Evolutionary conservation across 352 stramenopile species (phyloP), one percentile per base, ranked within the genome.

Genomic region (Paralagenidium karlingii): DNA sequence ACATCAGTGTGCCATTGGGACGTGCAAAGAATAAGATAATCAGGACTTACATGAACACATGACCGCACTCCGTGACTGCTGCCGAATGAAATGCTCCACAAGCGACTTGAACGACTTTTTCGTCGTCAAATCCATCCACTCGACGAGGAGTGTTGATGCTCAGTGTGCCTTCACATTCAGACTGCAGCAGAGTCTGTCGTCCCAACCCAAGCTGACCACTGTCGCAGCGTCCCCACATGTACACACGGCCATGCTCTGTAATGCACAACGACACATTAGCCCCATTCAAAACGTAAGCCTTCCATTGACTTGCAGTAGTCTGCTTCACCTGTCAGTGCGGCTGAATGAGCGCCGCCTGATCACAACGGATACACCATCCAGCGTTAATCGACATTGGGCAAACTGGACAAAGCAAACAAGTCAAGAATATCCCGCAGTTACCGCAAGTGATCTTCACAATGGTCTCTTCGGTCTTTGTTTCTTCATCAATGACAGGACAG

Each of bases 31-130:
- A 36, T 13, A 6, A 18, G 7, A n/a, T 34, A 9, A 12, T 19
- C 31, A 49, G 32, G 43, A n/a, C n/a, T n/a, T n/a, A n/a, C n/a
- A 84, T 80, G 63, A 73, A 90, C 7, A 90, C 63, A 12, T 46
- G 45, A 19, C 73, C 76, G 5, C 65, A 58, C 8, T 78, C 68
- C 2, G 70, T 87, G 34, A 90, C 64, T 33, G 71, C 76, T 15
- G 76, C 76, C 22, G 76, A 79, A 55, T 90, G 76, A 53, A 90
- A 90, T 8, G 76, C 76, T 21, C 76, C 76, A 9, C 73, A 86
- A 16, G 76, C 70, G 34, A 90, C 70, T 45, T 87, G 76, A 6
- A 84, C 65, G 12, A 87, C 68, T 40, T 79, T 79, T 31, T 87
- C 73, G 12, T 55, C 54, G 8, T 70, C 49, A 33, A 90, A 87